phyloP scores from a whole-genome alignment of 73 alveolate species.

The Vitrella brassicaformis region DNA sequence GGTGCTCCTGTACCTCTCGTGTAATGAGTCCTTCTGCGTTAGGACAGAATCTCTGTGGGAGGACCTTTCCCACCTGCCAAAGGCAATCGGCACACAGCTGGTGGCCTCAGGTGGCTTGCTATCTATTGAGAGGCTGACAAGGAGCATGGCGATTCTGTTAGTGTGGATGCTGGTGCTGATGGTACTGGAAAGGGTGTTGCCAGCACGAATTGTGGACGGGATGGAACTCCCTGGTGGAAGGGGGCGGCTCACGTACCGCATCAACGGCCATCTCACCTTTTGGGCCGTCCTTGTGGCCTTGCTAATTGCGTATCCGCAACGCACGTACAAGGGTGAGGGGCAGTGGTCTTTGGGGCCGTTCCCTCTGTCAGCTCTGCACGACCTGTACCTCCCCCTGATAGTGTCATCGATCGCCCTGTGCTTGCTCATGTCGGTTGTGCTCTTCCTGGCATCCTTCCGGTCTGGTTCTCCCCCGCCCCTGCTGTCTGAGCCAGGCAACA shows the following conservation, averaged over 20 bases:
- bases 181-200: background rate
- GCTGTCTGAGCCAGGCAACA: background rate
- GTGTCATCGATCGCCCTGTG: background rate
- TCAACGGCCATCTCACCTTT: background rate
- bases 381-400: background rate
- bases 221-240: background rate
- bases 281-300: background rate
- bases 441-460: background rate
- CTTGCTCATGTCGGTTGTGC: background rate
- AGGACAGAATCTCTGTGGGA: background rate
- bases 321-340: background rate
- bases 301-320: background rate
- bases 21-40: background rate
- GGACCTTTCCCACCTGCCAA: too few species aligned
- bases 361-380: background rate
- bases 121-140: background rate
- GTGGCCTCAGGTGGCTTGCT: background rate
- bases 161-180: background rate
- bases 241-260: background rate
- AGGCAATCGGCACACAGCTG: background rate
- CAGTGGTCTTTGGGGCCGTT: background rate
- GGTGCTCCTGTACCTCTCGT: background rate
- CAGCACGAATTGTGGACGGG: background rate
- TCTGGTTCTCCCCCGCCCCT: background rate
- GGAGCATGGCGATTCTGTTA: background rate